Evolutionary conservation across 805 yeast genomes (phyloP).

Genomic region (Jamesozyma lodderae): DNA sequence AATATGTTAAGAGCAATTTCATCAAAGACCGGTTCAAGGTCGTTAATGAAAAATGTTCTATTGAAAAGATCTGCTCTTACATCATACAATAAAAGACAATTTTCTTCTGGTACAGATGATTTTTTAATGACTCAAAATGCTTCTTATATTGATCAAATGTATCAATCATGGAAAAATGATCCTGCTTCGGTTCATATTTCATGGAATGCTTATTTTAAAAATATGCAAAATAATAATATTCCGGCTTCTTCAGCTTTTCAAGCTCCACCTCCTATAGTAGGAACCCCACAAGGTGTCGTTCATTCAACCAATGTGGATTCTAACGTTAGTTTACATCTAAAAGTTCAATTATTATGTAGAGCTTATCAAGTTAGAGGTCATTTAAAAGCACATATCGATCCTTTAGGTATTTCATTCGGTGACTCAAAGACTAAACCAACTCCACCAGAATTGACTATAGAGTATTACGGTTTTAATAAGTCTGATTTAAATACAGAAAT

Average conservation of each 20-base stretch:
- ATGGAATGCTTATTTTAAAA: conserved; percentile 95
- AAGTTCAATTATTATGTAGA: conserved; percentile 91
- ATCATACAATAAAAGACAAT: conserved; percentile 5
- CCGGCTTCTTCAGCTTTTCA: conserved; percentile 69
- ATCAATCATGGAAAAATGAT: conserved; percentile 84
- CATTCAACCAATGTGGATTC: conserved; percentile 45
- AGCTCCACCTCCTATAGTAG: conserved; percentile 88
- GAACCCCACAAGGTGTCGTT: conserved; percentile 70
- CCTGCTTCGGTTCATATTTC: conserved; percentile 88
- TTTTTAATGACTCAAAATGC: conserved; percentile 81
- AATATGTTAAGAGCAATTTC: conserved; percentile 7
- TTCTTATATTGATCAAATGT: conserved; percentile 95
- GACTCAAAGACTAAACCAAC: conserved; percentile 42
- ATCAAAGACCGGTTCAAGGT: conserved; percentile 3
- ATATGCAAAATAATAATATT: conserved; percentile 62
- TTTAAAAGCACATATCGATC: conserved; percentile 89
- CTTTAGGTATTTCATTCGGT: conserved; percentile 84
- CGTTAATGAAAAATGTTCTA: conserved; percentile 3
- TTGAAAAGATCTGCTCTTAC: conserved; percentile 2
- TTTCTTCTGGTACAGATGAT: conserved; percentile 40
- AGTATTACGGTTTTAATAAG: conserved; percentile 84
- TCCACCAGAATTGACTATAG: conserved; percentile 85
- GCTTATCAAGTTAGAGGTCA: conserved; percentile 99
- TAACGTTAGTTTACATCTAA: conserved; percentile 78
- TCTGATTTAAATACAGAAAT: conserved; percentile 75